Base-by-base conservation (phyloP, 257 asterid genomes). In the Gentiana macrophylla region DNA sequence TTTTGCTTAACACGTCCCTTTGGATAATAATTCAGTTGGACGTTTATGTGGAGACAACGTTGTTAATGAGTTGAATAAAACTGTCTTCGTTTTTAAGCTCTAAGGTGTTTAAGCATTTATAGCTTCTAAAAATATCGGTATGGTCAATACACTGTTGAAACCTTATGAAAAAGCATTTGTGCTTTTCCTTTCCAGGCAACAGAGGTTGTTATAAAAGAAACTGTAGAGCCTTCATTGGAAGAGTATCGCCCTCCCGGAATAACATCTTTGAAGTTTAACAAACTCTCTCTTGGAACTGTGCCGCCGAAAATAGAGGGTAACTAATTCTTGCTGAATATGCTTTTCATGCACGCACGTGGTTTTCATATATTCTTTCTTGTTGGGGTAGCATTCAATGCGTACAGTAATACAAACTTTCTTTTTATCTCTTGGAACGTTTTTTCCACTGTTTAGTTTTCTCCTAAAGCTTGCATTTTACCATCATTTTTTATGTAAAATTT, bases 291-390 rank as follows among this genome's bases (percentile, higher is more conserved):
- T 59, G 98, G 98, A 71, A 87, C 92, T 43, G 98, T 91, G 80
- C 92, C 98, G 60, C 98, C 98, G 24, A 91, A 91, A 72, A 87
- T 91, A 70, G 98, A 91, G 84, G 98, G 98, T 91, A 72, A 58
- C 15, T 12, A 24, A 24, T 60, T 38, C 12, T 45, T 46, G 35
- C 3, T 32, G 47, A 46, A 48, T 37, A 32, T 37, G 46, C 46
- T 41, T 48, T 49, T 37, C 66, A 59, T 37, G 60, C 7, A 8
- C 56, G 47, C 33, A 41, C 3, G 46, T 41, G 6, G 46, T 41
- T 41, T 41, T 41, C 46, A 41, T 24, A 24, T 24, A 24, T 24
- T 24, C 24, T 24, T 24, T 24, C 24, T 24, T 24, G 24, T 24
- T 24, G 24, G 24, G 24, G 24, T 24, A 24, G 24, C 24, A 24